Percentiles rank a stretch among this genome's conserved stretches.
These are phyloP conservation scores for Heliamphora pulchella DNA, from an alignment of 179 eudicot species.

Conservation along the genomic window DNA sequence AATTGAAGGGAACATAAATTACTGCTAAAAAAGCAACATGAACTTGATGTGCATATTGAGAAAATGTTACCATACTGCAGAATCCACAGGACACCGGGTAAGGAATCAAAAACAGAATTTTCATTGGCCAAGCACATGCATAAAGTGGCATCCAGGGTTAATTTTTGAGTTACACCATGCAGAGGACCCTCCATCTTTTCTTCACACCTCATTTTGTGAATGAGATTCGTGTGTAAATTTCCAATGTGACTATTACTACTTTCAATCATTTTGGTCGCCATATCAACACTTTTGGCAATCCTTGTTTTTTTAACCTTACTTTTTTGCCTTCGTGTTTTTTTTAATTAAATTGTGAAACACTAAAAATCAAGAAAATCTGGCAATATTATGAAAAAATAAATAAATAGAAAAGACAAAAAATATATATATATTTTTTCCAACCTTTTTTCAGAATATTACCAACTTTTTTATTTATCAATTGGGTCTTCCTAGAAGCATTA, in stretches of 20 bases:
- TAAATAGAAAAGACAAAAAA: too few relatives aligned
- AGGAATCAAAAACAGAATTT: not conserved
- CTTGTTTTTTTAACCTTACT: too few relatives aligned
- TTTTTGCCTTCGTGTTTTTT: too few relatives aligned
- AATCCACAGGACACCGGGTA: not conserved
- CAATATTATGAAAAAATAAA: too few relatives aligned
- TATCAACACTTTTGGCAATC: not conserved
- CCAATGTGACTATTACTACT: not conserved
- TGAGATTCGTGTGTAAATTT: constrained; percentile 4
- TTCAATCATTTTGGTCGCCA: not conserved
- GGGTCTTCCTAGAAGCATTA: too few relatives aligned
- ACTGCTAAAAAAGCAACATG: not conserved
- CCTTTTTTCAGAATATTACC: too few relatives aligned
- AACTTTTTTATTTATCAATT: too few relatives aligned
- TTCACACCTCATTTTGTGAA: constrained; percentile 3
- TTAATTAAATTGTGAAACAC: too few relatives aligned
- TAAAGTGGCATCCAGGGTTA: not conserved
- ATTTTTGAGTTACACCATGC: not conserved
- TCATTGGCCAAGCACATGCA: constrained; percentile 4
- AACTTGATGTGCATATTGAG: not conserved
- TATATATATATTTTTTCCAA: too few relatives aligned
- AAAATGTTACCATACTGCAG: not conserved
- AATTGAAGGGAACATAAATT: not conserved
- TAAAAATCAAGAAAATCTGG: too few relatives aligned
- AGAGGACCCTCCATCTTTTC: constrained; percentile 5